Evolutionary conservation across 2,329 filamentous ascomycete species (phyloP).

Genomic region (Ustulina deusta): DNA sequence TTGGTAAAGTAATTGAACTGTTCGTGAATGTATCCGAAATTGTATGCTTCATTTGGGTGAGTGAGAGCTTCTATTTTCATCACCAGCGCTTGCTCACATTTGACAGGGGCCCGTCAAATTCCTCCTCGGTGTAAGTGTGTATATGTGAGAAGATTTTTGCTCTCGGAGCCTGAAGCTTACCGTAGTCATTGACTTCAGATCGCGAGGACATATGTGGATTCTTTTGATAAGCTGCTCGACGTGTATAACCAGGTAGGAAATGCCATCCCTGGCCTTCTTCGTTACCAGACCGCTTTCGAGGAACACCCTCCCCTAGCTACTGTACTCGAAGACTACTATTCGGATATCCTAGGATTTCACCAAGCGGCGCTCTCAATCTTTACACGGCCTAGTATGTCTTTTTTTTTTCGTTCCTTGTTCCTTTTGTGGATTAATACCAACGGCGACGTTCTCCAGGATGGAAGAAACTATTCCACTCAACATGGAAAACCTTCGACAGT

Average conservation of each 20-base stretch:
- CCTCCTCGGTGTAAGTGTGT: background rate
- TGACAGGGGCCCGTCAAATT: background rate
- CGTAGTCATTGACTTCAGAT: background rate
- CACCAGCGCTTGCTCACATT: background rate
- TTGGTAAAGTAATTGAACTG: slow-evolving; percentile 8
- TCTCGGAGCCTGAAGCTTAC: background rate
- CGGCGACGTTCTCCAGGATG: slow-evolving; percentile 1
- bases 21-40: background rate
- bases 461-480: slow-evolving; percentile 27
- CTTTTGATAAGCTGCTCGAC: slow-evolving; percentile 25
- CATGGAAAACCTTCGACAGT: slow-evolving; percentile 30
- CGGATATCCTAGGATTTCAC: slow-evolving; percentile 26
- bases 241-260: slow-evolving; percentile 17
- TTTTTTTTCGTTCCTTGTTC: background rate
- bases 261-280: slow-evolving; percentile 18
- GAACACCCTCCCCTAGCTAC: slow-evolving; percentile 13
- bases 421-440: background rate
- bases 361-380: slow-evolving; percentile 12
- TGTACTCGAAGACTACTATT: slow-evolving; percentile 34
- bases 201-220: slow-evolving; percentile 21
- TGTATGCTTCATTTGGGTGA: slow-evolving; percentile 25
- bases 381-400: background rate
- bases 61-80: too few relatives aligned
- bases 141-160: background rate
- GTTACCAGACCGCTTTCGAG: slow-evolving; percentile 17